Evolutionary conservation across 257 asterid species (phyloP), one percentile per base, ranked within the genome.

Genomic region (Gynochthodes officinalis): DNA sequence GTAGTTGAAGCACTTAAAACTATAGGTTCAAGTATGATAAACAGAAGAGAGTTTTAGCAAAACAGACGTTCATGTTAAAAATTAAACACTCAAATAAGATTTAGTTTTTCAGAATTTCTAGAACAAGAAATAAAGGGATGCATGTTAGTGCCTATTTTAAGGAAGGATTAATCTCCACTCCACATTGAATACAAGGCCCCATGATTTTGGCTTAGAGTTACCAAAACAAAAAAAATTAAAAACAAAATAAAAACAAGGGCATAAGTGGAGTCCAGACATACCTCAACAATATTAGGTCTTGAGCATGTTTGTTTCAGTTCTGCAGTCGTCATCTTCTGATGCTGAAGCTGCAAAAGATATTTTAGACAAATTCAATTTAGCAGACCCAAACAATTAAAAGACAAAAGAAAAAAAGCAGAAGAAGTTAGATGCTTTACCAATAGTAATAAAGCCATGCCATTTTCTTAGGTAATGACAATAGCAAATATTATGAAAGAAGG

Each of bases 241-340:
- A 9, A 46, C 27, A 21, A 25, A 57, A 23, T 54, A 7, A 39
- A 71, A 14, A 19, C 43, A 11, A 11, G 40, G 54, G 58, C 14
- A 12, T 63, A 32, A 33, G 62, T 1, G 35, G 33, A 27, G 4
- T 10, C 50, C 43, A 44, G 13, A 39, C 53, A 55, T 85, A 93
- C 98, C 97, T 93, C 98, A 72, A 93, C 97, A 64, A 93, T 96
- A 84, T 93, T 97, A 74, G 98, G 97, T 76, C 85, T 88, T 37
- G 89, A 64, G 79, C 77, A 83, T 60, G 91, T 78, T 80, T 93
- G 97, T 78, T 93, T 93, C 77, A 93, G 77, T 69, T 93, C 97
- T 44, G 96, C 96, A 76, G 91, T 93, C 80, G 91, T 93, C 98
- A 93, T 93, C n/a, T n/a, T n/a, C 73, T 97, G 83, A 28, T 96